A percentile compares a stretch with the other conserved stretches of the same genome.
These are phyloP conservation scores for Carpinus fangiana DNA, from an alignment of 306 rosid species.

Conservation along the genomic window DNA sequence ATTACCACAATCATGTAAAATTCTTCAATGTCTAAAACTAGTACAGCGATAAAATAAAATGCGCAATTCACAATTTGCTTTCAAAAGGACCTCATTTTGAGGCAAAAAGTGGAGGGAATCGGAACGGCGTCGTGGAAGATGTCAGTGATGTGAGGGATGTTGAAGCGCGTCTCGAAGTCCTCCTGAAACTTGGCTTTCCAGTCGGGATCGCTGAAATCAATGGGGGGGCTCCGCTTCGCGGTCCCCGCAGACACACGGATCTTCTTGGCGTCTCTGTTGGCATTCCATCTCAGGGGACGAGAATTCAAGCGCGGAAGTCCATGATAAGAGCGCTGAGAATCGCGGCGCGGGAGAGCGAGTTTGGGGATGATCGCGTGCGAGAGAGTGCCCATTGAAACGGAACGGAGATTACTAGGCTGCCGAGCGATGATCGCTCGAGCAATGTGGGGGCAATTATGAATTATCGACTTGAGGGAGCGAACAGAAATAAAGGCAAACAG, in stretches of 20 bases:
- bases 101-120: conserved; percentile 95
- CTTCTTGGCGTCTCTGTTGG: conserved; percentile 10
- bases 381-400: conserved; percentile 53
- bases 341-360: conserved; percentile 34
- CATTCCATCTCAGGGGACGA: conserved; percentile 11
- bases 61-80: neutral
- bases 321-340: conserved; percentile 19
- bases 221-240: conserved; percentile 21
- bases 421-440: neutral
- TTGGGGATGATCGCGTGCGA: conserved; percentile 53
- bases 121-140: conserved; percentile 55
- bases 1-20: neutral
- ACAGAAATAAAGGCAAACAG: neutral
- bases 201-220: conserved; percentile 80
- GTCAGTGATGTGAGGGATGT: conserved; percentile 80
- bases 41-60: neutral
- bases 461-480: neutral
- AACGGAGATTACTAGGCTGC: conserved; percentile 17
- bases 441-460: neutral
- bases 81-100: conserved; percentile 72
- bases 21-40: neutral
- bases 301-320: conserved; percentile 17
- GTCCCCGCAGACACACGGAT: conserved; percentile 32
- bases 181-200: conserved; percentile 80
- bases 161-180: conserved; percentile 75